phyloP scores from a whole-genome alignment of 1,284 basidiomycete species.

The Ceratorhiza oryzae-sativae region DNA sequence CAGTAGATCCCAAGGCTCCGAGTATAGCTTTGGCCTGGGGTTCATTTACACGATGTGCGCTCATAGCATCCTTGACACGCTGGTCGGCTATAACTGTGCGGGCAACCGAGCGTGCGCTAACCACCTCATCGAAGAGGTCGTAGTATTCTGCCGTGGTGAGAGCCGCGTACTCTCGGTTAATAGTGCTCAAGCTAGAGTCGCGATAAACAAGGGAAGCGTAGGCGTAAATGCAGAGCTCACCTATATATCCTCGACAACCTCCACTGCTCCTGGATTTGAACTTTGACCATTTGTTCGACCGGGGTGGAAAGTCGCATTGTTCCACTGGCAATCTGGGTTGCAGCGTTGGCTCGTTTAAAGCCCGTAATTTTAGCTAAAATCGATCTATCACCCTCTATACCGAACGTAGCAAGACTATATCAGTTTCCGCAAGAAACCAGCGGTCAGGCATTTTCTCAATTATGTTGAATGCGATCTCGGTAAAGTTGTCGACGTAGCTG shows the following conservation, averaged over 20 bases:
- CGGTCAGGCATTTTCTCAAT: constrained; percentile 65
- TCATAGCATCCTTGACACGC: constrained; percentile 74
- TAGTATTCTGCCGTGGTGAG: constrained; percentile 85
- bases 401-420: constrained; percentile 77
- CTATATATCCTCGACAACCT: constrained; percentile 81
- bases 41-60: constrained; percentile 81
- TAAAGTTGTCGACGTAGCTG: constrained; percentile 72
- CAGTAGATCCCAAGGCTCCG: constrained; percentile 73
- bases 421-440: constrained; percentile 80
- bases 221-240: constrained; percentile 55
- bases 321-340: constrained; percentile 55
- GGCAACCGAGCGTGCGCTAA: constrained; percentile 68
- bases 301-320: constrained; percentile 60
- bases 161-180: constrained; percentile 92
- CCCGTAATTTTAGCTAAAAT: constrained; percentile 81
- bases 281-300: constrained; percentile 43
- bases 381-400: constrained; percentile 57
- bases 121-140: constrained; percentile 74
- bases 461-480: constrained; percentile 74
- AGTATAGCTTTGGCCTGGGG: constrained; percentile 94
- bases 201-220: constrained; percentile 31
- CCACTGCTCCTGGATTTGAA: constrained; percentile 74
- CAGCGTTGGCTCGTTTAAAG: constrained; percentile 55
- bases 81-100: constrained; percentile 58
- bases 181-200: constrained; percentile 78